Base-by-base conservation (phyloP, 108 stramenopile species). In the Nitzschia palea region DNA sequence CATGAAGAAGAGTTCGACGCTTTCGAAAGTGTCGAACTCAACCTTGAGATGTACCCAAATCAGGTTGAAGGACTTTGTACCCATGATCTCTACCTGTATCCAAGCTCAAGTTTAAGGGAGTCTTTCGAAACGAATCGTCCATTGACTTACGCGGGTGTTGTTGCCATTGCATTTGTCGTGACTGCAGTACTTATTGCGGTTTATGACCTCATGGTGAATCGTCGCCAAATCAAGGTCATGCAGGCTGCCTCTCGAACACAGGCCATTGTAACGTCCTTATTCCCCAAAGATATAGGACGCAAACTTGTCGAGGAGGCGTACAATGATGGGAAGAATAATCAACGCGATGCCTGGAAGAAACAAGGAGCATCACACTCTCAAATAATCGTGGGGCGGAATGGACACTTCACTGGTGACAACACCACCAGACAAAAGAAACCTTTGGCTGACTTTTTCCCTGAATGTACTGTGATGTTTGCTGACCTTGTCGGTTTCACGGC, bases 401-500 rank as follows among this genome's bases (percentile, higher is more conserved):
- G 48, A 9, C 31, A 32, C 28, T 20, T 47, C 32, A 64, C 23
- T 29, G 55, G 25, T 5, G 33, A 56, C 27, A 4, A 12, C 55
- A 34, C 23, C 22, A 56, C 4, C 12, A n/a, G 4, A 29, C 29
- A 18, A 35, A 33, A 61, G 4, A 55, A 76, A 34, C 82, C 82
- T 2, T 76, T 83, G 48, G 82, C 82, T 1, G 82, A 83, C 32
- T 48, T 83, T 14, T 83, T 83, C 55, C 67, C 67, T 30, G 72
- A 83, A 54, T 32, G 29, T 8, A 58, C 67, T 3, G 67, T 68
- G 22, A 17, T 58, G 26, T 68, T 68, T 28, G 55, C 55, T 4
- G 67, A 68, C 56, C 31, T 67, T 10, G 65, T 42, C 6, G 65
- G 65, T 15, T 67, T 67, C 36, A 67, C 65, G 26, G 34, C 32